Evolutionary conservation across 768 basidiomycete species (phyloP), one percentile per base, ranked within the genome.

Genomic region (Artomyces pyxidatus): DNA sequence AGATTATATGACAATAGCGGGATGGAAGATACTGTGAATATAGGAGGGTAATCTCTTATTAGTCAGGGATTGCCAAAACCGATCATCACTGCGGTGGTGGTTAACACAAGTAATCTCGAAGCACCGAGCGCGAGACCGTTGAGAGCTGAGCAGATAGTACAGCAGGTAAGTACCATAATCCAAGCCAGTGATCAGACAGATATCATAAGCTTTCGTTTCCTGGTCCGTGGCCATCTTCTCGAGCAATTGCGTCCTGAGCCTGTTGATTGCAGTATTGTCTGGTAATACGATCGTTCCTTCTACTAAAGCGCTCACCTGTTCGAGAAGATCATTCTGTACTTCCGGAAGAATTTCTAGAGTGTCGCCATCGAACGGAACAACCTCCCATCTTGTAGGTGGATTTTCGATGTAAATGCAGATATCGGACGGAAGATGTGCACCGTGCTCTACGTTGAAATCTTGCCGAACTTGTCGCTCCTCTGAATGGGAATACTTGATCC

Each of bases 371-470:
- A 67, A 71, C 0, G 87, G 81, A 1, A 76, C 60, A 11, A 88
- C 72, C 51, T 83, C 77, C 81, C 83, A 88, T 45, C 71, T 73
- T 30, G 85, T 88, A 9, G 88, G 88, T 9, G 75, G 64, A 61
- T 89, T 85, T 54, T 76, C 78, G 45, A 90, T 80, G 51, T 77
- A 86, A 14, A 89, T 67, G 60, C 89, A 91, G 32, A 92, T 73
- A 55, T 92, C 89, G 54, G 82, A 76, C 0, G 88, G 88, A 2
- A 92, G 73, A 61, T 84, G 77, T 11, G 72, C 72, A 0, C 87
- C 88, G 43, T 90, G 80, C 40, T 83, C 81, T 3, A 71, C 70
- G 52, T 88, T 87, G 63, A 92, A 92, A 28, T 72, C 74, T 41
- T 75, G 73, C 30, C 89, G 76, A 11, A 76, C 63, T 49, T 71